These are phyloP conservation scores for Neurospora tetraspora DNA, from an alignment of 495 filamentous ascomycete species.

Conservation along the genomic window DNA sequence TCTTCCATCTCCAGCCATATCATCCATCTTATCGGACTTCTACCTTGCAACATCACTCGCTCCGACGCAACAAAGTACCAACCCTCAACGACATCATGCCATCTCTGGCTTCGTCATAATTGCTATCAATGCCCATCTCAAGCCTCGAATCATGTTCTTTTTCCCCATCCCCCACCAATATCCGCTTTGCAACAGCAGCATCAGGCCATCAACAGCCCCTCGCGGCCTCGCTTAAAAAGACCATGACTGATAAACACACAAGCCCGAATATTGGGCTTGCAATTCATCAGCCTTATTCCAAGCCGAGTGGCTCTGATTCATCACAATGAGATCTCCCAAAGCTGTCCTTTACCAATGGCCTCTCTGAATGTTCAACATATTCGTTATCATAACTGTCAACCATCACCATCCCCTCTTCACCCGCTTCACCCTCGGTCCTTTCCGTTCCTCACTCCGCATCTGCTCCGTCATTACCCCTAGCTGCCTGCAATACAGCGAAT, in stretches of 20 bases:
- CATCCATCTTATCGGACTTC: background rate
- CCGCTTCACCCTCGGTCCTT: background rate
- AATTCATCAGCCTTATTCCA: background rate
- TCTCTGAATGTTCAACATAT: background rate
- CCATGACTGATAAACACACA: background rate
- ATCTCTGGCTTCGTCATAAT: background rate
- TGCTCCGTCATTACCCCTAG: background rate
- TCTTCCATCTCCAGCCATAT: too few relatives aligned
- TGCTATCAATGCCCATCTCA: background rate
- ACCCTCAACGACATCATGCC: background rate
- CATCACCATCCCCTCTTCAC: background rate
- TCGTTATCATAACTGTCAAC: background rate
- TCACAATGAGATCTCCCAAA: background rate
- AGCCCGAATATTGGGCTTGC: background rate
- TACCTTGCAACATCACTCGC: background rate
- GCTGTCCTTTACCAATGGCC: too few relatives aligned
- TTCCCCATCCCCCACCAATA: background rate
- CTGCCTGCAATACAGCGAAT: background rate
- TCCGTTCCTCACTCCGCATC: background rate
- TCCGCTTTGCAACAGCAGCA: background rate
- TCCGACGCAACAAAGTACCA: background rate
- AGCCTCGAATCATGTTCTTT: too few relatives aligned
- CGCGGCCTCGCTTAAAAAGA: background rate
- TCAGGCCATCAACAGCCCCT: background rate
- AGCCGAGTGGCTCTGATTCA: background rate